Evolutionary conservation across 1,284 basidiomycete genomes (phyloP).

Genomic region (Pseudozyma sp.): DNA sequence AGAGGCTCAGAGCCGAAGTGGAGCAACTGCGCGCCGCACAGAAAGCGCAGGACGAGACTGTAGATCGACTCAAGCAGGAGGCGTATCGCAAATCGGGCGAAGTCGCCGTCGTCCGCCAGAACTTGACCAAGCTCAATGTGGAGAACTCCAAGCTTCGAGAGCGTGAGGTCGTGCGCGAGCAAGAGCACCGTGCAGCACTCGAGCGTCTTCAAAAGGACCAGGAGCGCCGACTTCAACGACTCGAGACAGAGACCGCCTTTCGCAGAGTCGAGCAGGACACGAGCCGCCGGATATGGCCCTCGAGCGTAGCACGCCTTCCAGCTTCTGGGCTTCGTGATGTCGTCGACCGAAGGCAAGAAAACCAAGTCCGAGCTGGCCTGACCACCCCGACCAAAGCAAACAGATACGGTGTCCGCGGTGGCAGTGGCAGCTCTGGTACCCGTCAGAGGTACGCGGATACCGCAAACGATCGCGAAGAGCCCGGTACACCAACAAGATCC

Average conservation of each 20-base stretch:
- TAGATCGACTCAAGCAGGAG: conserved; percentile 41
- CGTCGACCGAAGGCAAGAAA: conserved; percentile 37
- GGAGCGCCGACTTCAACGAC: conserved; percentile 45
- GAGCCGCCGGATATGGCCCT: conserved; percentile 55
- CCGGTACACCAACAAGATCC: conserved; percentile 34
- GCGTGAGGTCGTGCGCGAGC: conserved; percentile 43
- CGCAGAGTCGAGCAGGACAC: conserved; percentile 61
- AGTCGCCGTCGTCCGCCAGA: conserved; percentile 56
- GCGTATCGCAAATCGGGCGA: conserved; percentile 56
- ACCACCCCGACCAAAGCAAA: conserved; percentile 44
- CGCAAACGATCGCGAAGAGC: conserved; percentile 24
- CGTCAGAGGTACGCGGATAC: conserved; percentile 21
- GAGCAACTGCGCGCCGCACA: conserved; percentile 35
- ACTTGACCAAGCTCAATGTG: conserved; percentile 50
- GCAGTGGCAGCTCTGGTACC: conserved; percentile 34
- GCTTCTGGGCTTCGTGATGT: conserved; percentile 26
- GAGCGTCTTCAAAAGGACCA: conserved; percentile 54
- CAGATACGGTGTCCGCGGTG: conserved; percentile 13
- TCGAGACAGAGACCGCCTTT: conserved; percentile 57
- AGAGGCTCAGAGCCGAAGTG: conserved; percentile 36
- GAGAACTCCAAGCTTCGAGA: conserved; percentile 52
- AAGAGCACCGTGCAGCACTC: conserved; percentile 42
- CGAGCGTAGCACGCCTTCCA: conserved; percentile 46
- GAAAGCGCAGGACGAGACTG: conserved; percentile 45
- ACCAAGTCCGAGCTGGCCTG: conserved; percentile 41